These are phyloP conservation scores for Ceratobasidium sp. DNA, from an alignment of 1,284 basidiomycete genomes.

Conservation along the genomic window DNA sequence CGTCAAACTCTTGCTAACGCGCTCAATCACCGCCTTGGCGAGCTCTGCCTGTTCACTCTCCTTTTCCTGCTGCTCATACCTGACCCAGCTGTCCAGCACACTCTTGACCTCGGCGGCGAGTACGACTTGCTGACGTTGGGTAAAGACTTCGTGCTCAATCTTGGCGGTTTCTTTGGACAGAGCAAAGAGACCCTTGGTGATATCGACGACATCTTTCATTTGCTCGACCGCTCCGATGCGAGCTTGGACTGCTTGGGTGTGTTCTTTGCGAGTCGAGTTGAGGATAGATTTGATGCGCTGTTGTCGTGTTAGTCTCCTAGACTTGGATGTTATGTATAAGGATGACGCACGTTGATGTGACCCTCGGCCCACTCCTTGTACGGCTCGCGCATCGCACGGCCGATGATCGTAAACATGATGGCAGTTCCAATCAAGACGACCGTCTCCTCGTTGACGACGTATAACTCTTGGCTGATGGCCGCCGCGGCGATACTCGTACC, in stretches of 20 bases:
- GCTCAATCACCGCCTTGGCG: constrained; percentile 85
- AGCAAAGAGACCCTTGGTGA: constrained; percentile 90
- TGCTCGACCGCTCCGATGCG: constrained; percentile 90
- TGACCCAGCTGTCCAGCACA: constrained; percentile 97
- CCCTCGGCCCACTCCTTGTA: constrained; percentile 93
- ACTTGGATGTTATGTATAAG: neutral
- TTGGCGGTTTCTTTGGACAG: constrained; percentile 96
- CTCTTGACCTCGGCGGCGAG: constrained; percentile 90
- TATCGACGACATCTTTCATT: constrained; percentile 92
- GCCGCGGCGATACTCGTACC: constrained; percentile 90
- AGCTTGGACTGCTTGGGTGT: constrained; percentile 92
- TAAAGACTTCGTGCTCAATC: constrained; percentile 90
- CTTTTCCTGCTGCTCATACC: constrained; percentile 95
- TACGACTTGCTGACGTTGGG: constrained; percentile 87
- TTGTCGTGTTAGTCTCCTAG: neutral
- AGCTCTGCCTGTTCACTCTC: constrained; percentile 95
- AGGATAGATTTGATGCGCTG: constrained; percentile 81
- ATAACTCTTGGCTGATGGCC: constrained; percentile 96
- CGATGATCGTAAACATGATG: constrained; percentile 87
- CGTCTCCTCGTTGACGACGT: constrained; percentile 96
- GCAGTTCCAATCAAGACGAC: constrained; percentile 84
- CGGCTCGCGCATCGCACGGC: constrained; percentile 79
- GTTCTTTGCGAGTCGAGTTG: constrained; percentile 82
- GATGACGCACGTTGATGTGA: constrained; percentile 66
- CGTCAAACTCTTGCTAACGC: constrained; percentile 81